Evolutionary conservation across 179 eudicot species (phyloP), one percentile per base, ranked within the genome.

Genomic region (Amaranthus tricolor): DNA sequence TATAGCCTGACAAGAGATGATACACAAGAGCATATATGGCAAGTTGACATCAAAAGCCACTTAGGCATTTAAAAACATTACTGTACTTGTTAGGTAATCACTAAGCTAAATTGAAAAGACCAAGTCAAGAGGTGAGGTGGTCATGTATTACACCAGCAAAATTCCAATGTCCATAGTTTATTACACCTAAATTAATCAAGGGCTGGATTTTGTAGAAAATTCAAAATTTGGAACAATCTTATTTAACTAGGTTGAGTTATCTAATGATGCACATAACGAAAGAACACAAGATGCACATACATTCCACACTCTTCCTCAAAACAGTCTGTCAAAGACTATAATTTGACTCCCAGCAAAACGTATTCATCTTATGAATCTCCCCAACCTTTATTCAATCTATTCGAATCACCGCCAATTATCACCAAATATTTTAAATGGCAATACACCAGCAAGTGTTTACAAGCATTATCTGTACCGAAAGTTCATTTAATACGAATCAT

Each of bases 111-210:
- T 56, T 47, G 14, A 59, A 62, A 31, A 64, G 67, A 47, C 21
- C 13, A 20, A 75, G 72, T 78, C 73, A 70, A 61, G 61, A 69
- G 71, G 31, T 64, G 15, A 55, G 24, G 31, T 73, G 24, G 65
- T 52, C 69, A 60, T 45, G 21, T 31, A 4, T 53, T 6, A 67
- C 0, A n/a, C 43, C 48, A 52, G 4, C 17, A 60, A 45, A 16
- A 9, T 53, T 49, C 62, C 71, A 47, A 19, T 56, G 31, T 5
- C 50, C 14, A 71, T 19, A 6, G 54, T 63, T 56, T 50, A 62
- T 10, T 51, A 10, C 31, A 9, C 53, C 17, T 24, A 48, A 65
- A 55, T 56, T 64, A 16, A 48, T 49, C 59, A 65, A 48, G n/a
- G 20, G n/a, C 54, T 40, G 20, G 69, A 64, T 5, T 57, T 55